These are phyloP conservation scores for Candida schatavii DNA, from an alignment of 805 yeast genomes.

Conservation along the genomic window DNA sequence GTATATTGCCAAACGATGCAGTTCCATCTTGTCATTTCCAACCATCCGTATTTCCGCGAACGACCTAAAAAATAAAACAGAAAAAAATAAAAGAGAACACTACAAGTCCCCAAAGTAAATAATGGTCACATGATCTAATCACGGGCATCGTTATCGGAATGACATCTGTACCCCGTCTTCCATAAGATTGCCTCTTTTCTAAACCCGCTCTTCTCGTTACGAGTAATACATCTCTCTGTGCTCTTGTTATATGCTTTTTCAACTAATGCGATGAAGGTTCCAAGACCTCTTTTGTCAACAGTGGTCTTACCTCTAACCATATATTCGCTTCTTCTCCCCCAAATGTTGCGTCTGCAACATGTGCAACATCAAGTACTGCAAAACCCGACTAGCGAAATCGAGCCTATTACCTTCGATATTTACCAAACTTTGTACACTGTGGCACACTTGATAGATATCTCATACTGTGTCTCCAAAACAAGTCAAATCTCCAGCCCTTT, in stretches of 20 bases:
- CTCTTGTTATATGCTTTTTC: no score
- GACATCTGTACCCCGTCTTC: no score
- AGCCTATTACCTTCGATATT: slow-evolving; percentile 19
- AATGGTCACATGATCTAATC: no score
- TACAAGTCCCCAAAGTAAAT: no score
- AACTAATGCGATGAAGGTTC: not conserved
- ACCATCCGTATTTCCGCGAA: no score
- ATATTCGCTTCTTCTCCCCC: not conserved
- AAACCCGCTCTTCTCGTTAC: no score
- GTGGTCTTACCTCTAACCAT: not conserved
- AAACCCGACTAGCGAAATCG: not conserved
- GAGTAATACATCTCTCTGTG: no score
- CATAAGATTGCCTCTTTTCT: no score
- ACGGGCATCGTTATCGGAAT: no score
- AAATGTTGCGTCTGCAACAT: not conserved
- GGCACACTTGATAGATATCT: slow-evolving; percentile 42
- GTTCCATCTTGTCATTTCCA: no score
- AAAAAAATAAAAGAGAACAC: not conserved
- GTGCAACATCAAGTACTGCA: not conserved
- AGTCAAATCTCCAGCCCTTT: slow-evolving; percentile 35
- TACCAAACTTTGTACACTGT: slow-evolving; percentile 32
- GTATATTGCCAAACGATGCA: no score
- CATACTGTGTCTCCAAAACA: slow-evolving; percentile 38
- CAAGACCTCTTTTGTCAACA: not conserved
- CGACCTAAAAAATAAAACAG: no score